Conservation (phyloP, 176 grass and related monocot species). For the Juncus inflexus region DNA sequence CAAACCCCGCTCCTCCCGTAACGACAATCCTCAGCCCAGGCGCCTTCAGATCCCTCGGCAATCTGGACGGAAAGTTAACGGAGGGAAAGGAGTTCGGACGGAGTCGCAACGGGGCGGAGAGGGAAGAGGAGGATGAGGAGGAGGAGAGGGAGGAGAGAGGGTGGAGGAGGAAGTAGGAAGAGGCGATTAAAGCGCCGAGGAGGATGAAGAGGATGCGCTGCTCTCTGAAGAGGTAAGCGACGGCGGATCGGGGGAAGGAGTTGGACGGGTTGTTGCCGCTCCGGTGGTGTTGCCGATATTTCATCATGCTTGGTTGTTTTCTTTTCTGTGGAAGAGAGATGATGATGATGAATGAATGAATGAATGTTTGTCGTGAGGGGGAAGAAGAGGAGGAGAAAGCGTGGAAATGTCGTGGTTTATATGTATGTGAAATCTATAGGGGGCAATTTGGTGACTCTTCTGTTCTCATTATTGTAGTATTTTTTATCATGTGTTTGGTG, state of each 20-base stretch:
- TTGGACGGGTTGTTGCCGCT: constrained; percentile 29
- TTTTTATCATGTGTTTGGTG: too few relatives aligned
- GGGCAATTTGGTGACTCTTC: background rate
- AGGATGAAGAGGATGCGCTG: constrained; percentile 94
- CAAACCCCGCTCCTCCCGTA: constrained; percentile 77
- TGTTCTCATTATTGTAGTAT: too few relatives aligned
- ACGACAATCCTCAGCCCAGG: constrained; percentile 63
- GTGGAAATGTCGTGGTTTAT: background rate
- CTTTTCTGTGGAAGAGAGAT: background rate
- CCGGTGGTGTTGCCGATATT: constrained; percentile 10
- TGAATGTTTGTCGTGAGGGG: background rate
- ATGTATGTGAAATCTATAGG: background rate
- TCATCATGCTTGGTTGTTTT: constrained; percentile 17
- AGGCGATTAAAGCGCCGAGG: constrained; percentile 84
- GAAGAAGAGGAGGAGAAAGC: constrained; percentile 5
- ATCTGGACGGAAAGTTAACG: constrained; percentile 35
- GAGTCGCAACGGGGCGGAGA: constrained; percentile 31
- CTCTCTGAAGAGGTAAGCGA: constrained; percentile 83
- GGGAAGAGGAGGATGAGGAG: constrained; percentile 4
- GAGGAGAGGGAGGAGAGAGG: constrained; percentile 55
- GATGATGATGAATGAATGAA: constrained; percentile 7
- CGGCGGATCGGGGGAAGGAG: constrained; percentile 48
- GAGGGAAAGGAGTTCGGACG: constrained; percentile 15
- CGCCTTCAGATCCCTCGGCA: constrained; percentile 61
- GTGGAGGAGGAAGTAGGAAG: constrained; percentile 89